Conservation (phyloP, 306 rosid species). For the Cyclanthera cordifolia region DNA sequence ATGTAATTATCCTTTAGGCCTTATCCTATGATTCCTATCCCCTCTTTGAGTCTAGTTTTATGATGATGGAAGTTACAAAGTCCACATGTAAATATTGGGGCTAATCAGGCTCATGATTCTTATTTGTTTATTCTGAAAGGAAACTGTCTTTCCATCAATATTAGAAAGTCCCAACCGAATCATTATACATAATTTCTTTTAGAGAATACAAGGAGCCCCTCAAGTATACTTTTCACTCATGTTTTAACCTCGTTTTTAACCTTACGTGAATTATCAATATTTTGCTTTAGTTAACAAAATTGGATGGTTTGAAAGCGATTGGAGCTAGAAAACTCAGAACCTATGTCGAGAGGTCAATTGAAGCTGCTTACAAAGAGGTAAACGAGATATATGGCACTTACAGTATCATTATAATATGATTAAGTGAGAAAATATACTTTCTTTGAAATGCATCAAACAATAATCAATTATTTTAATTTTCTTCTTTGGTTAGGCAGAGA, state of each 20-base stretch:
- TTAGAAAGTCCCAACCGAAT: not conserved
- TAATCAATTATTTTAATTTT: slow-evolving; percentile 2
- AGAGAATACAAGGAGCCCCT: slow-evolving; percentile 2
- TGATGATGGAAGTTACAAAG: not conserved
- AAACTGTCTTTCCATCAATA: not conserved
- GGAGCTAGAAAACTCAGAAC: slow-evolving; percentile 26
- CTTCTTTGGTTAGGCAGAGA: slow-evolving; percentile 27
- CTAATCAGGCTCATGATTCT: not conserved
- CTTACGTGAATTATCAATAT: not conserved
- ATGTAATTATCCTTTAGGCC: not conserved
- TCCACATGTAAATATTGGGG: not conserved
- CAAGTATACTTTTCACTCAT: not conserved
- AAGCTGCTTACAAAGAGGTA: slow-evolving; percentile 34
- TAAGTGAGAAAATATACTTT: not conserved
- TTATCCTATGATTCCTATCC: too few relatives aligned
- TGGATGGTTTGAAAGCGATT: slow-evolving; percentile 17
- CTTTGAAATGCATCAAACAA: not conserved
- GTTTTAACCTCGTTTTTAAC: not conserved
- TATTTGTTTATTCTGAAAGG: not conserved
- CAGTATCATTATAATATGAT: not conserved
- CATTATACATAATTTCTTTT: not conserved
- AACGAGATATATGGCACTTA: not conserved
- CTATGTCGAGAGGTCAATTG: slow-evolving; percentile 35
- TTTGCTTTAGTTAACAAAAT: slow-evolving; percentile 21
- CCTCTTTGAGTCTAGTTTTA: slow-evolving; percentile 1